These are phyloP conservation scores for Prosopis cineraria DNA, from an alignment of 306 rosid species.

Conservation along the genomic window DNA sequence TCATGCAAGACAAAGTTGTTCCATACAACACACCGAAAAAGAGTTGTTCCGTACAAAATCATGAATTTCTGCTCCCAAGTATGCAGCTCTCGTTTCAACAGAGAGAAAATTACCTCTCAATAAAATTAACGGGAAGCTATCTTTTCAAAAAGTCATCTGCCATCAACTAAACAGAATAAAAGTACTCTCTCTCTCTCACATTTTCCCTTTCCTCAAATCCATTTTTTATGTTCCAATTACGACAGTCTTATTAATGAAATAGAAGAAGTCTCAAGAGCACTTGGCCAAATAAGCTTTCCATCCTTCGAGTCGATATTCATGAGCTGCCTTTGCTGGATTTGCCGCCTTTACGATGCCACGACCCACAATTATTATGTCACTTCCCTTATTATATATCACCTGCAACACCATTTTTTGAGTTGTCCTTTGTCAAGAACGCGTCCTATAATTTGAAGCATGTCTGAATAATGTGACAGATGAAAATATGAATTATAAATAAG, in stretches of 20 bases:
- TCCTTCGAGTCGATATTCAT: slow-evolving; percentile 77
- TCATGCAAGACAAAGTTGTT: neutral
- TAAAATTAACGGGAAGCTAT: neutral
- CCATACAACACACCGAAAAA: neutral
- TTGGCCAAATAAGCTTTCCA: slow-evolving; percentile 84
- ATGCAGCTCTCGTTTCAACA: neutral
- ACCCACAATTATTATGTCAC: slow-evolving; percentile 86
- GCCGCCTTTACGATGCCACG: slow-evolving; percentile 86
- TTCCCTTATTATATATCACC: slow-evolving; percentile 87
- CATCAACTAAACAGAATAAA: neutral
- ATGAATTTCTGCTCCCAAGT: neutral
- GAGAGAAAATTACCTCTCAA: neutral
- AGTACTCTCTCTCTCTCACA: neutral
- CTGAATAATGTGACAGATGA: neutral
- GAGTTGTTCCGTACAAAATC: neutral
- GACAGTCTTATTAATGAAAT: too few relatives aligned
- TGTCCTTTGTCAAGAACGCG: neutral
- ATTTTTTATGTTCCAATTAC: too few relatives aligned
- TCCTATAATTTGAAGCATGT: neutral
- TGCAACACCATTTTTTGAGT: slow-evolving; percentile 39
- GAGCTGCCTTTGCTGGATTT: slow-evolving; percentile 77
- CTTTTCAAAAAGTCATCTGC: neutral
- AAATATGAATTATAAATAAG: too few relatives aligned
- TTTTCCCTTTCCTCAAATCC: too few relatives aligned
- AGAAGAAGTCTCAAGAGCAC: slow-evolving; percentile 37